phyloP scores from a whole-genome alignment of 441 rosid species.

The Breynia disticha region DNA sequence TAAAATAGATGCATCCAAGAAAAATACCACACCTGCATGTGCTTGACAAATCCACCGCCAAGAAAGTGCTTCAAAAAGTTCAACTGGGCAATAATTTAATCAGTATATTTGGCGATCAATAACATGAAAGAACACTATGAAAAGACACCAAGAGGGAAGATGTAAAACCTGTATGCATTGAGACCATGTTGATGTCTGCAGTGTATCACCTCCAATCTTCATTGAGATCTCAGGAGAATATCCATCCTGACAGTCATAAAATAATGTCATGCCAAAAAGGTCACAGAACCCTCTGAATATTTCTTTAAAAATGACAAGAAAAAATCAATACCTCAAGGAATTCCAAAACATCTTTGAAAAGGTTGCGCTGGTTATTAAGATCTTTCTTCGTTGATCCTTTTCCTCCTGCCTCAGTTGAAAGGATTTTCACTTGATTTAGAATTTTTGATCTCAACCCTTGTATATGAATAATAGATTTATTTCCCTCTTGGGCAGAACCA shows the following conservation, averaged over 20 bases:
- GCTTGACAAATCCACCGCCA: slow-evolving; percentile 89
- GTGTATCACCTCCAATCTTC: slow-evolving; percentile 62
- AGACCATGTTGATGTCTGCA: slow-evolving; percentile 63
- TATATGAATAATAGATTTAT: slow-evolving; percentile 35
- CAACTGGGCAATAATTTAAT: slow-evolving; percentile 34
- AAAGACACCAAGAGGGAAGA: neutral
- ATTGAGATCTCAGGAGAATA: slow-evolving; percentile 46
- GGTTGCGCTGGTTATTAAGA: slow-evolving; percentile 71
- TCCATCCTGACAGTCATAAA: slow-evolving; percentile 38
- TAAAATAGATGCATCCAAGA: neutral
- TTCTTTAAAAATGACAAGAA: neutral
- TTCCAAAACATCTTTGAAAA: slow-evolving; percentile 71
- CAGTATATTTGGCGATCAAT: neutral
- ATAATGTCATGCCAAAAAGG: slow-evolving; percentile 1
- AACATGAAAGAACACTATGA: neutral
- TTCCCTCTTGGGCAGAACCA: slow-evolving; percentile 40
- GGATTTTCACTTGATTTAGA: slow-evolving; percentile 61
- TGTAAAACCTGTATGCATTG: slow-evolving; percentile 62
- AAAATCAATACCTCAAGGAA: slow-evolving; percentile 61
- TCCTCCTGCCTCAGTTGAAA: slow-evolving; percentile 85
- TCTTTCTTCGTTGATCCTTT: slow-evolving; percentile 93
- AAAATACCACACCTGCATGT: slow-evolving; percentile 73
- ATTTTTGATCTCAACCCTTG: slow-evolving; percentile 64
- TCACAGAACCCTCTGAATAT: neutral
- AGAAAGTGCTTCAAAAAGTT: slow-evolving; percentile 80